Base-by-base conservation (phyloP, 305 asterid species). In the Fraxinus sp. region DNA sequence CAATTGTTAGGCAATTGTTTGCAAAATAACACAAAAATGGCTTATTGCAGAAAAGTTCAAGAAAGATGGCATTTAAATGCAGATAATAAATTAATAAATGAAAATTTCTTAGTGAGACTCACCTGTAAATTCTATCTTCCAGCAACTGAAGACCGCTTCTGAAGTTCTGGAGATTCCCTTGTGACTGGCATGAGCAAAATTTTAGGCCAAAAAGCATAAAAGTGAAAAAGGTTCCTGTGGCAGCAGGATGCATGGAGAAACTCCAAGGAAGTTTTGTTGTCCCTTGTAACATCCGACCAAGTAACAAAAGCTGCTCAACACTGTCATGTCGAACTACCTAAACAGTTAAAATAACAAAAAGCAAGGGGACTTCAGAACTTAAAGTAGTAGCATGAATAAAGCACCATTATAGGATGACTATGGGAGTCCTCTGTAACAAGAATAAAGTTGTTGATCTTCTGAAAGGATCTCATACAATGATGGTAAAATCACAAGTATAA, bases 211-310 rank as follows among this genome's bases (percentile, higher is more conserved):
- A 91, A 84, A 95, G 98, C 98, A 93, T 93, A 78, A 93, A 80
- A 30, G 98, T 97, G 89, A 97, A 97, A 88, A 97, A 97, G 81
- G 99, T 93, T 82, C 99, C 99, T 1, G 97, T 86, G 66, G 99
- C 97, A 82, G 94, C 92, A 78, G 99, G 99, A 92, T 97, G 99
- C 79, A 87, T 91, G 57, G 99, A 92, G 85, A 93, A 97, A 71
- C 89, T 97, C 96, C 94, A 92, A 79, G 96, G 97, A 79, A 90
- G 86, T 86, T 90, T 94, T 80, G 98, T 92, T 18, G 97, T 90
- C 87, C 97, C 98, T 90, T 93, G 99, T 82, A 97, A 87, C 99
- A 97, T 91, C 83, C 98, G 93, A 79, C 98, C 98, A 80, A 97
- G 91, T 84, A 97, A 90, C 89, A 97, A 90, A 87, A 97, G 98